Evolutionary conservation across 1,284 basidiomycete genomes (phyloP).

Genomic region (Trametes polyzona): DNA sequence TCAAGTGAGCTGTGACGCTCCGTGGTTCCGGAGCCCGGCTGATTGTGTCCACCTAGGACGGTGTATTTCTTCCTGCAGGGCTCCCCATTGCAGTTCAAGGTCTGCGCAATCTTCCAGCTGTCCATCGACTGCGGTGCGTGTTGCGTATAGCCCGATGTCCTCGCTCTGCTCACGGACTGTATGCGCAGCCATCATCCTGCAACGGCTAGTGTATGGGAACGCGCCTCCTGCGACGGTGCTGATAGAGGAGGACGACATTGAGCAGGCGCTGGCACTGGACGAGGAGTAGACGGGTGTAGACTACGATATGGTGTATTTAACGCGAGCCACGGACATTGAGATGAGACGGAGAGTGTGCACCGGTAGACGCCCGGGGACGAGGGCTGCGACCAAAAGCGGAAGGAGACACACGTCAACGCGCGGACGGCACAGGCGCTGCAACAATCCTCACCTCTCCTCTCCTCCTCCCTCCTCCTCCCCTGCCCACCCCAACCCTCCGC

Average conservation of each 20-base stretch:
- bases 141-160: not conserved
- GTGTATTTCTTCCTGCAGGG: conserved; percentile 76
- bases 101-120: conserved; percentile 81
- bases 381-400: conserved; percentile 21
- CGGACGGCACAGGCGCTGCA: not conserved
- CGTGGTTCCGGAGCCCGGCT: not conserved
- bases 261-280: conserved; percentile 66
- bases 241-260: conserved; percentile 68
- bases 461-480: not conserved
- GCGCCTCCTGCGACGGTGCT: conserved; percentile 55
- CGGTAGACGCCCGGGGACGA: conserved; percentile 15
- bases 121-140: conserved; percentile 73
- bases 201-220: conserved; percentile 73
- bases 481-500: conserved; percentile 23
- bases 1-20: conserved; percentile 60
- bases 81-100: conserved; percentile 78
- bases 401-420: conserved; percentile 31
- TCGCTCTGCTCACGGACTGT: not conserved
- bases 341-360: not conserved
- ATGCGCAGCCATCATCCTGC: conserved; percentile 64
- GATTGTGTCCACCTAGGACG: conserved; percentile 51
- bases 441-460: conserved; percentile 4
- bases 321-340: not conserved
- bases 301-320: not conserved
- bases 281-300: conserved; percentile 49